Percentiles rank a stretch among this genome's conserved stretches.
Conservation (phyloP, 192 early-diverging fungal genomes). For the Umbelopsis sp. region DNA sequence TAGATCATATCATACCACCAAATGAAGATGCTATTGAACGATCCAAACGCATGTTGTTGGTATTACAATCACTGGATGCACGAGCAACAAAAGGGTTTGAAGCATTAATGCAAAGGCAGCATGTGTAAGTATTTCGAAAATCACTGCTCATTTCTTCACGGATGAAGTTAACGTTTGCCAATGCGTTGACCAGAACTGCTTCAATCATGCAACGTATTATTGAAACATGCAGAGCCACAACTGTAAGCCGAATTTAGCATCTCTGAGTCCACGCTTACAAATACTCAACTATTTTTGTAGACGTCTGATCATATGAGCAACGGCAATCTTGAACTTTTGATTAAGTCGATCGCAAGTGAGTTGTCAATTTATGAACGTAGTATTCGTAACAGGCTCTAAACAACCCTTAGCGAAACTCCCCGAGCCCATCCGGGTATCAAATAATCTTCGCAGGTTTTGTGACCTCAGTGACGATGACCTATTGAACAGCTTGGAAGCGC, state of each 20-base stretch:
- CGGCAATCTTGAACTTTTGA: not conserved
- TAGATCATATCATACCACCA: conserved; percentile 65
- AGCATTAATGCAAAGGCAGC: conserved; percentile 74
- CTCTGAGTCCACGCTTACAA: not conserved
- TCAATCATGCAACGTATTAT: conserved; percentile 1
- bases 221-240: conserved; percentile 10
- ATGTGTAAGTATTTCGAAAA: conserved; percentile 39
- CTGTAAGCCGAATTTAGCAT: conserved; percentile 34
- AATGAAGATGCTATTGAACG: conserved; percentile 53
- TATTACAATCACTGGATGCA: conserved; percentile 63
- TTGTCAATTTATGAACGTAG: not conserved
- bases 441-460: conserved; percentile 71
- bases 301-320: not conserved
- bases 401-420: conserved; percentile 51
- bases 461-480: conserved; percentile 65
- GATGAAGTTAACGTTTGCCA: not conserved
- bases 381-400: too few species aligned
- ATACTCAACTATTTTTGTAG: not conserved
- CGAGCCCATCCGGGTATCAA: conserved; percentile 63
- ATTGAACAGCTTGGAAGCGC: conserved; percentile 30
- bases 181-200: not conserved
- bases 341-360: conserved; percentile 5
- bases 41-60: conserved; percentile 69
- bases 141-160: not conserved
- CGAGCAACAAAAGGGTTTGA: conserved; percentile 76